Conservation (phyloP, 331 rosid genomes). For the Dryas integrifolia region DNA sequence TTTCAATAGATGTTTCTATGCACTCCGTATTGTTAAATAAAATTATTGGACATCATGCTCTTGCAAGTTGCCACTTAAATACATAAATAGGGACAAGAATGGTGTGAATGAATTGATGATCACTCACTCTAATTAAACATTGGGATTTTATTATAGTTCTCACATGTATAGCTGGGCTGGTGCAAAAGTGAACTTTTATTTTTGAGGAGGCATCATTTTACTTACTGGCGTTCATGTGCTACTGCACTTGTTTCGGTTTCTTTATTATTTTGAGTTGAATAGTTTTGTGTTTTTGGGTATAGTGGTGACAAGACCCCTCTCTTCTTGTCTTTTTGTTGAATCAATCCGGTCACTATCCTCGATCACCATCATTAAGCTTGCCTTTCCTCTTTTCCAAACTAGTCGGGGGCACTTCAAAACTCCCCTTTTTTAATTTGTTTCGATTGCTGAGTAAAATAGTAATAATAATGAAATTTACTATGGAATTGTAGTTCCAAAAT, state of each 20-base stretch:
- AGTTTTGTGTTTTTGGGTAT: not conserved
- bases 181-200: not conserved
- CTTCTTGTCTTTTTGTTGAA: conserved; percentile 4
- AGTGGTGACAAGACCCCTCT: conserved; percentile 10
- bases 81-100: not conserved
- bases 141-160: not conserved
- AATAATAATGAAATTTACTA: too few species aligned
- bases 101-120: not conserved
- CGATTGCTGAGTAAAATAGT: not conserved
- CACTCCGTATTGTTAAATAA: too few species aligned
- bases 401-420: conserved; percentile 11
- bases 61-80: too few species aligned
- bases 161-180: not conserved
- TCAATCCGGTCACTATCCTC: not conserved
- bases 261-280: not conserved
- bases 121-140: not conserved
- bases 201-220: not conserved
- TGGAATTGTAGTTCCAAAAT: too few species aligned
- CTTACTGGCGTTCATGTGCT: conserved; percentile 15
- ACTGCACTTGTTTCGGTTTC: conserved; percentile 3
- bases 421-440: not conserved
- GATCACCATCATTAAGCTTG: conserved; percentile 20
- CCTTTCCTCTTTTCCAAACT: conserved; percentile 15
- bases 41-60: too few species aligned
- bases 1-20: too few species aligned